Conservation (phyloP, 306 rosid genomes). For the Cucurbita maxima region DNA sequence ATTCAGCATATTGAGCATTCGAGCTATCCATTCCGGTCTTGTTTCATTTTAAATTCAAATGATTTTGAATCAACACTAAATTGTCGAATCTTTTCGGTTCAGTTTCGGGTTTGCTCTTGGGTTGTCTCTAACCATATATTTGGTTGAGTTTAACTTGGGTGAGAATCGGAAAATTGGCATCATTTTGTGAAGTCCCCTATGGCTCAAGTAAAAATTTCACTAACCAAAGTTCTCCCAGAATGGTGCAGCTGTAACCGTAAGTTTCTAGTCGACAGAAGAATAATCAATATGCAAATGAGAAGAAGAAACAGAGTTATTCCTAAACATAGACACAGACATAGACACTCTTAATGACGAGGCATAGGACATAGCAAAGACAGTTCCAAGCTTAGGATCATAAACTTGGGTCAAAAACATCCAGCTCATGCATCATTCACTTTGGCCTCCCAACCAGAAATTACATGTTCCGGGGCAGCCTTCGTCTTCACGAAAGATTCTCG, state of each 20-base stretch:
- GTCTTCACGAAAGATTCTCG: slow-evolving; percentile 56
- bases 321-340: background rate
- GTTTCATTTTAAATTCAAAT: too few relatives aligned
- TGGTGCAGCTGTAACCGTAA: background rate
- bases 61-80: too few relatives aligned
- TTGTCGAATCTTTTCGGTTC: background rate
- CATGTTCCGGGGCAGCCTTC: slow-evolving; percentile 29
- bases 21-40: too few relatives aligned
- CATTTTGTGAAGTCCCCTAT: background rate
- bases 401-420: slow-evolving; percentile 1
- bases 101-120: background rate
- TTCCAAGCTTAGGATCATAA: background rate
- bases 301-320: background rate
- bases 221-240: background rate
- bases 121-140: too few relatives aligned
- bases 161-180: background rate
- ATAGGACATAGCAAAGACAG: background rate
- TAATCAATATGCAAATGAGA: background rate
- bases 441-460: slow-evolving; percentile 81
- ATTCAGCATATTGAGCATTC: too few relatives aligned
- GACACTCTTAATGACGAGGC: background rate
- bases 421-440: slow-evolving; percentile 65
- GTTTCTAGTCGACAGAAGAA: background rate
- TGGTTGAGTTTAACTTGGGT: too few relatives aligned
- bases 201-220: background rate